Evolutionary conservation across 2,329 filamentous ascomycete species (phyloP).

Genomic region (Pseudogymnoascus sp.): DNA sequence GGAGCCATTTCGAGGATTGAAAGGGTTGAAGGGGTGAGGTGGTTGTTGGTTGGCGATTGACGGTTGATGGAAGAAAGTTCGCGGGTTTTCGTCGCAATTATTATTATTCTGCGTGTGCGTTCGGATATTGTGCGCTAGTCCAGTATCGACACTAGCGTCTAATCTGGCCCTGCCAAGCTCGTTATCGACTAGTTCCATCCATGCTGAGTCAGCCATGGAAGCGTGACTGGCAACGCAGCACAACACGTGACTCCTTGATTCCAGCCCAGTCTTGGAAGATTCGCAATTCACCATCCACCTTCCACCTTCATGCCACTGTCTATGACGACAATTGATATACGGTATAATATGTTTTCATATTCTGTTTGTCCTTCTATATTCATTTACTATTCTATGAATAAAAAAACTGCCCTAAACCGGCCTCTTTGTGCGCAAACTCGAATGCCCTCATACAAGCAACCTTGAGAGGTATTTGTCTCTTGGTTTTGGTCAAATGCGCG

Average conservation of each 20-base stretch:
- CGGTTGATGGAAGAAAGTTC: slow-evolving; percentile 26
- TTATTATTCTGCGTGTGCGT: slow-evolving; percentile 7
- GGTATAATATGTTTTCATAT: background rate
- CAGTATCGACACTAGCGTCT: background rate
- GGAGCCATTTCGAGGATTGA: slow-evolving; percentile 46
- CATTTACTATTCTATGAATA: background rate
- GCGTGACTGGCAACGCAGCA: no score
- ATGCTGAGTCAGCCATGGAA: background rate
- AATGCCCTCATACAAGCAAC: background rate
- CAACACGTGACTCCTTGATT: background rate
- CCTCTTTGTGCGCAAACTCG: slow-evolving; percentile 4
- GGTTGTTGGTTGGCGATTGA: slow-evolving; percentile 29
- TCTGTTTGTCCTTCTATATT: background rate
- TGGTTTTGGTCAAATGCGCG: background rate
- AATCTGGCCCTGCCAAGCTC: background rate
- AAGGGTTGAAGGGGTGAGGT: slow-evolving; percentile 24
- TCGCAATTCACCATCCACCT: background rate
- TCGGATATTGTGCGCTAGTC: background rate
- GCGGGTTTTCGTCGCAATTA: slow-evolving; percentile 36
- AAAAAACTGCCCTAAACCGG: background rate
- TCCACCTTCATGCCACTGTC: background rate
- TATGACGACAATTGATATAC: background rate
- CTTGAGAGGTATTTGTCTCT: slow-evolving; percentile 5
- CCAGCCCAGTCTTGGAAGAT: background rate
- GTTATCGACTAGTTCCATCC: background rate